Evolutionary conservation across 2,329 filamentous ascomycete species (phyloP).

Genomic region (Talaromyces sp.): DNA sequence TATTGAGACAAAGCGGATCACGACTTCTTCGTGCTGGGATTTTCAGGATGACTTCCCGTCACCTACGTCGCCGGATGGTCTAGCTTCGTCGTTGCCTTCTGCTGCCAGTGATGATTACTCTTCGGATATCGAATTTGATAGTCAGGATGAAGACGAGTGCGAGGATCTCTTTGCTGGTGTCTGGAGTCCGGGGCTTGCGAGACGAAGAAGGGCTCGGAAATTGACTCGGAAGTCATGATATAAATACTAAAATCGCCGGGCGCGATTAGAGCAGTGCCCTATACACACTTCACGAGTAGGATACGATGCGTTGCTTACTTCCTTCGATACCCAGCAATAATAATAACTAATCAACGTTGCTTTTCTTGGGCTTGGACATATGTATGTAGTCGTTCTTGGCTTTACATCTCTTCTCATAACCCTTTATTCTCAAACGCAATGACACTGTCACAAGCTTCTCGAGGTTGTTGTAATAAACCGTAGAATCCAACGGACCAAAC

Average conservation of each 20-base stretch:
- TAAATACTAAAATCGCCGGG: neutral
- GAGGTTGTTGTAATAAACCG: neutral
- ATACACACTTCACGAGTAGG: neutral
- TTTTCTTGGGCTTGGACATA: neutral
- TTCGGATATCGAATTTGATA: conserved; percentile 54
- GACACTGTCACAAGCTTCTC: neutral
- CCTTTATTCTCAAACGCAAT: neutral
- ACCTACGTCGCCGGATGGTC: neutral
- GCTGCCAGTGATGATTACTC: neutral
- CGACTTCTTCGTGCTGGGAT: conserved; percentile 53
- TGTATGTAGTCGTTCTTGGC: neutral
- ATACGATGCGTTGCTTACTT: neutral
- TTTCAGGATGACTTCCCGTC: conserved; percentile 21
- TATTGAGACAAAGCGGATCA: conserved; percentile 57
- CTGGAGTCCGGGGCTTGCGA: conserved; percentile 56
- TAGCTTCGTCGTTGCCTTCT: neutral
- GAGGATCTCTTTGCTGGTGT: conserved; percentile 62
- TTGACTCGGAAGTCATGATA: conserved; percentile 15
- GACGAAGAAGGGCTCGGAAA: conserved; percentile 41
- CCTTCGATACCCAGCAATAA: conserved; percentile 12
- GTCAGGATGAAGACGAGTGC: conserved; percentile 64
- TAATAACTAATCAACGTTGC: neutral
- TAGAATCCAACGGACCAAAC: neutral
- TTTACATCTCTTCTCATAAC: neutral
- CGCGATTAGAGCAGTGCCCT: neutral